Percentiles rank a stretch among this genome's conserved stretches.
phyloP scores from a whole-genome alignment of 2,329 filamentous ascomycete genomes.

The Diaporthe capsici region DNA sequence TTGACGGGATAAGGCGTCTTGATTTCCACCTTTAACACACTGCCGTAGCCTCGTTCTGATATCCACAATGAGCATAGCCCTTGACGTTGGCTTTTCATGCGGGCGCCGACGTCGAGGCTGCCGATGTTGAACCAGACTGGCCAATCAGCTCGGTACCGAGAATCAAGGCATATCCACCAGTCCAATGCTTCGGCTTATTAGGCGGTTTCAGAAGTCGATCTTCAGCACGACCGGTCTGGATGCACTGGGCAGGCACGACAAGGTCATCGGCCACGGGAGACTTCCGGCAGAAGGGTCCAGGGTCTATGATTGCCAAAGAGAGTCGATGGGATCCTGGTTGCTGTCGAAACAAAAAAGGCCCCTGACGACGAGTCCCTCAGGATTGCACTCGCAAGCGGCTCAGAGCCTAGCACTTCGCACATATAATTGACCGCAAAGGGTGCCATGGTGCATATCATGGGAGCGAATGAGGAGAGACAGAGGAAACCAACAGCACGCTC shows the following conservation, averaged over 20 bases:
- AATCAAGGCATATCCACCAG: slow-evolving; percentile 12
- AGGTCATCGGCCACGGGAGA: slow-evolving; percentile 28
- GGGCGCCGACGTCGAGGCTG: slow-evolving; percentile 30
- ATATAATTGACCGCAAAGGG: background rate
- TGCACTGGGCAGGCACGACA: slow-evolving; percentile 28
- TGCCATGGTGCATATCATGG: background rate
- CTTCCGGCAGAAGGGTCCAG: slow-evolving; percentile 30
- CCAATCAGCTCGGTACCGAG: slow-evolving; percentile 26
- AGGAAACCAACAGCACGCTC: background rate
- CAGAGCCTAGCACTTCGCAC: slow-evolving; percentile 7
- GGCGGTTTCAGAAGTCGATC: slow-evolving; percentile 39
- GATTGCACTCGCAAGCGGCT: background rate
- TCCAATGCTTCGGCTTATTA: slow-evolving; percentile 30
- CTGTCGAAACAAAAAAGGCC: slow-evolving; percentile 24
- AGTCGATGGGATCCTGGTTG: slow-evolving; percentile 29
- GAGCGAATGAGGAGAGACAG: background rate
- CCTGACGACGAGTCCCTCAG: slow-evolving; percentile 24
- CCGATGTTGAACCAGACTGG: slow-evolving; percentile 18
- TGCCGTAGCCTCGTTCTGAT: slow-evolving; percentile 22
- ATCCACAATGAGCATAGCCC: slow-evolving; percentile 21
- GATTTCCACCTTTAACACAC: background rate
- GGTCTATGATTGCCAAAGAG: slow-evolving; percentile 7
- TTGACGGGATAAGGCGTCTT: background rate
- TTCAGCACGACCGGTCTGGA: slow-evolving; percentile 32
- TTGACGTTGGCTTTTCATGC: slow-evolving; percentile 9